A percentile compares a stretch with the other conserved stretches of the same genome.
These are phyloP conservation scores for Bonia amplexicaulis DNA, from an alignment of 176 grass and related monocot genomes.

Conservation along the genomic window DNA sequence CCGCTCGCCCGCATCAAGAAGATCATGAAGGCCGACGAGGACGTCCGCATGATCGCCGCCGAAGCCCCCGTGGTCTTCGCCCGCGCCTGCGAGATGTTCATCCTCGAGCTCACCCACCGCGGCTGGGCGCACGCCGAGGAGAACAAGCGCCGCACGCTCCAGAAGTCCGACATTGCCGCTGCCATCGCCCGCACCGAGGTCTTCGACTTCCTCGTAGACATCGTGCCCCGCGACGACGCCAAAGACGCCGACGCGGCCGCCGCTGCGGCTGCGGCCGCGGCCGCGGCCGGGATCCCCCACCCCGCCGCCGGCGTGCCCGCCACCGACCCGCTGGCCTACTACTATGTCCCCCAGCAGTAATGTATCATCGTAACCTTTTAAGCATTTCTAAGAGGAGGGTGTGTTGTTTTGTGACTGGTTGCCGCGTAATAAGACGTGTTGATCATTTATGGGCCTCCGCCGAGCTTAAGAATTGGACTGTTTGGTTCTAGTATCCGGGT, in stretches of 20 bases:
- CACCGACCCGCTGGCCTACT: conserved; percentile 50
- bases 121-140: conserved; percentile 91
- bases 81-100: conserved; percentile 92
- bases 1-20: conserved; percentile 91
- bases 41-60: conserved; percentile 91
- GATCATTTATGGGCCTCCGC: conserved; percentile 26
- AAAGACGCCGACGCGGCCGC: conserved; percentile 55
- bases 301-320: conserved; percentile 42
- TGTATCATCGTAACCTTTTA: conserved; percentile 16
- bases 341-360: conserved; percentile 65
- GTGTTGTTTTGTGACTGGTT: not conserved
- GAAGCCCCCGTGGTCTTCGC: conserved; percentile 88
- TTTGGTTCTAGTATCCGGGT: conserved; percentile 14
- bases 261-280: conserved; percentile 22
- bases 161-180: conserved; percentile 89
- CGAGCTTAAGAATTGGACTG: conserved; percentile 28
- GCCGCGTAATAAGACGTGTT: conserved; percentile 35
- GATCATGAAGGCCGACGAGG: conserved; percentile 99
- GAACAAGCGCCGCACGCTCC: conserved; percentile 85
- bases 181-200: conserved; percentile 90
- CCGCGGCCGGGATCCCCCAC: conserved; percentile 41
- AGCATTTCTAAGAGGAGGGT: not conserved
- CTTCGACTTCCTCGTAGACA: conserved; percentile 87
- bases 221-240: conserved; percentile 75
- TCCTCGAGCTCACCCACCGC: conserved; percentile 83